A percentile compares a stretch with the other conserved stretches of the same genome.
These are phyloP conservation scores for Kurtzmaniella natalensis DNA, from an alignment of 1,139 yeast species.

Conservation along the genomic window DNA sequence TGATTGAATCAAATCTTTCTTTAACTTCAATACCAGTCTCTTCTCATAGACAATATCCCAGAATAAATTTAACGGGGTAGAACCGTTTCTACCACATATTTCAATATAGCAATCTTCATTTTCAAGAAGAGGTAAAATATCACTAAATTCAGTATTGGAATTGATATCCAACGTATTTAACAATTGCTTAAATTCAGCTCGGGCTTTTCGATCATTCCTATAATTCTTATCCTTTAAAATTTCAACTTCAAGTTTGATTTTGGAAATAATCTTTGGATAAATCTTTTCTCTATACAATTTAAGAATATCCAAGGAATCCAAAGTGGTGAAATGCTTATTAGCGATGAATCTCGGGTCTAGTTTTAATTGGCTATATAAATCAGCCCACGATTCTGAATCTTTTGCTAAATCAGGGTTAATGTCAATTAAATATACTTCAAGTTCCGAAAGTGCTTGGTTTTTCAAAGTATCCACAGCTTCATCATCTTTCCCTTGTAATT, in stretches of 20 bases:
- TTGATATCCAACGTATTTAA: slow-evolving; percentile 41
- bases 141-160: slow-evolving; percentile 59
- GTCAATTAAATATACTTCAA: slow-evolving; percentile 44
- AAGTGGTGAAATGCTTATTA: slow-evolving; percentile 50
- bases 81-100: slow-evolving; percentile 74
- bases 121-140: slow-evolving; percentile 48
- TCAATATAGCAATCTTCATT: slow-evolving; percentile 56
- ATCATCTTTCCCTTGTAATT: slow-evolving; percentile 37
- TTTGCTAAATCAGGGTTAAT: slow-evolving; percentile 29
- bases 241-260: slow-evolving; percentile 34
- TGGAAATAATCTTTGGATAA: slow-evolving; percentile 29
- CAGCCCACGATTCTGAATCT: slow-evolving; percentile 41
- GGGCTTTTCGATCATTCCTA: slow-evolving; percentile 58
- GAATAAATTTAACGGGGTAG: slow-evolving; percentile 72
- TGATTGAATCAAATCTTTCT: slow-evolving; percentile 44
- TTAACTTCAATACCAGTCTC: slow-evolving; percentile 50
- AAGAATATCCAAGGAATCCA: slow-evolving; percentile 60
- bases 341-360: slow-evolving; percentile 53
- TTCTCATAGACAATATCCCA: slow-evolving; percentile 72
- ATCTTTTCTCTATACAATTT: slow-evolving; percentile 48
- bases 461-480: slow-evolving; percentile 25
- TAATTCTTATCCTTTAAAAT: slow-evolving; percentile 36
- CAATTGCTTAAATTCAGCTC: slow-evolving; percentile 53
- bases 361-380: slow-evolving; percentile 33
- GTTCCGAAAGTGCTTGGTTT: slow-evolving; percentile 47